Evolutionary conservation across 148 eudicot genomes (phyloP), one percentile per base, ranked within the genome.

Genomic region (Fagopyrum tataricum): DNA sequence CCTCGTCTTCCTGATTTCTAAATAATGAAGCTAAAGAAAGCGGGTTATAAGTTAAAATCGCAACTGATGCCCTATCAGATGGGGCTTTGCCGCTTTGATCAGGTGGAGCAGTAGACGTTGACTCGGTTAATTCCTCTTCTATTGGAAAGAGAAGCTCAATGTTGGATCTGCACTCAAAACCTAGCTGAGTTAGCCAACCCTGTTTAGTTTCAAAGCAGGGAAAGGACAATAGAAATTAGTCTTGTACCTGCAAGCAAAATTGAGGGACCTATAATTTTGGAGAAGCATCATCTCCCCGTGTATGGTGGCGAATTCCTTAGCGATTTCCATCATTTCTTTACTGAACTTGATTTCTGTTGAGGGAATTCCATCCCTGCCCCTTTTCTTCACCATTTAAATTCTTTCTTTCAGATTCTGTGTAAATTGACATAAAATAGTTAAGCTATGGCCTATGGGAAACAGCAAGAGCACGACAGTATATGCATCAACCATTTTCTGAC

Each of bases 281-380:
- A 94, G 90, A 74, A 94, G 97, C 80, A 91, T 96, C 97, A 94
- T 94, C 76, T 94, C 97, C 59, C 97, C 98, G 70, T 93, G 98
- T 73, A 93, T 93, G 41, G 95, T 75, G 71, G 91, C 98, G 76
- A 89, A 91, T 71, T 91, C 95, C 78, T 85, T 91, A 61, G 91
- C 92, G 56, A 93, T 91, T 55, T 87, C 89, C 96, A 90, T 91
- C 88, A 91, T 82, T 76, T 91, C 95, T 72, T 87, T 87, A 72
- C 91, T 87, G 75, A 89, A 91, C 75, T 89, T 95, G 73, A 77
- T 77, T 74, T 81, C 90, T 23, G 92, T 87, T 58, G 92, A 78
- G 43, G 91, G 76, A 64, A 77, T 76, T 75, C 89, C 89, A 76
- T 86, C 81, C 44, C 55, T 76, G 77, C 78, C 77, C 58, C 82